Evolutionary conservation across 2,329 filamentous ascomycete species (phyloP).

Genomic region (Lachnellula arida): DNA sequence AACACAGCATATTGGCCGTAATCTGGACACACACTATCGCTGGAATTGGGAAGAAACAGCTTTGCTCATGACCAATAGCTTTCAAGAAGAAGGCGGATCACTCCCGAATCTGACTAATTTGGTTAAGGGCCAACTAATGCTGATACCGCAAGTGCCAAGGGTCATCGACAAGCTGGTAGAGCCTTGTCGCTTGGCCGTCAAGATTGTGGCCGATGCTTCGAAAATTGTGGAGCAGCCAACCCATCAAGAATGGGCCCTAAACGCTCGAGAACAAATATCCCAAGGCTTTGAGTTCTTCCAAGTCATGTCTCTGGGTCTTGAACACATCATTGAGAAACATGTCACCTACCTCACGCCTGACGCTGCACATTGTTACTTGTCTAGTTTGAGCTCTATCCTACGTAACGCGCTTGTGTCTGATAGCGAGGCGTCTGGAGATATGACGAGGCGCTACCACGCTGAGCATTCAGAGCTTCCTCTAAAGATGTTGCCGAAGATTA

Average conservation of each 20-base stretch:
- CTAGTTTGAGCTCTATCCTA: constrained; percentile 42
- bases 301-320: constrained; percentile 40
- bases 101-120: constrained; percentile 41
- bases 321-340: constrained; percentile 49
- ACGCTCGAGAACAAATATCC: constrained; percentile 34
- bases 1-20: constrained; percentile 30
- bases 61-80: constrained; percentile 17
- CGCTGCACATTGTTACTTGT: constrained; percentile 37
- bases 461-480: constrained; percentile 30
- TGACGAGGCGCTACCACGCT: constrained; percentile 26
- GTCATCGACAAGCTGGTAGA: constrained; percentile 32
- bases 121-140: constrained; percentile 36
- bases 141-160: constrained; percentile 44
- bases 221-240: constrained; percentile 11
- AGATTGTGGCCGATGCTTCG: constrained; percentile 18
- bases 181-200: constrained; percentile 23
- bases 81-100: constrained; percentile 37
- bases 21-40: constrained; percentile 38
- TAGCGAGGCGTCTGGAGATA: constrained; percentile 11
- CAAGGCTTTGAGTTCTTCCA: constrained; percentile 42
- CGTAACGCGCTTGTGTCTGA: constrained; percentile 34
- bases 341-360: constrained; percentile 48
- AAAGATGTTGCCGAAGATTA: constrained; percentile 42
- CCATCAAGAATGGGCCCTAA: constrained; percentile 22
- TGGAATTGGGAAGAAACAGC: constrained; percentile 32